Evolutionary conservation across 1,284 basidiomycete genomes (phyloP), one percentile per base, ranked within the genome.

Genomic region (Fomitopsis pinicola): DNA sequence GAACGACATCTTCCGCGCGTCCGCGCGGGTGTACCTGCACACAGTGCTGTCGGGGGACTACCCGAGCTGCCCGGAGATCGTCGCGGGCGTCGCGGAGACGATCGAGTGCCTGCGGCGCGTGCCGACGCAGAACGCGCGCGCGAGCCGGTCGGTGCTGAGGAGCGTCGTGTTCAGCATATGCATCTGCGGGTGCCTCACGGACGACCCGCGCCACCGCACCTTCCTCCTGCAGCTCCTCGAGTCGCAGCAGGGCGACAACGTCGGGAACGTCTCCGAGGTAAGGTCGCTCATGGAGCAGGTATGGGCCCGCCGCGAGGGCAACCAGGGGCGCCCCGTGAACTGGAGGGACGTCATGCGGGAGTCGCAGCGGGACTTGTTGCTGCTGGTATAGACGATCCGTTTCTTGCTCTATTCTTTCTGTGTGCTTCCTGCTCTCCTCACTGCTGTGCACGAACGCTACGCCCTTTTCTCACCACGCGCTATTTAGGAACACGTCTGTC

Each of bases 91-190:
- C 40, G 58, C 77, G 28, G 82, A 86, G 19, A 85, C 83, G 50
- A 80, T 89, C 71, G 63, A 66, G 1, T 79, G 81, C 61, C 77
- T 91, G 64, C 70, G 66, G 65, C 70, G 69, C 8, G 80, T 86
- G 30, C 77, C 78, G n/a, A 71, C 68, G 38, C 63, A 76, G 50
- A 70, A 72, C 38, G 73, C 75, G 57, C 71, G 76, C 50, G 72
- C 78, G 45, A 75, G 78, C 28, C 79, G 83, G 22, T 80, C 82
- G 17, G 87, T 92, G 26, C 82, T 91, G 58, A 80, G 91, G 36
- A 90, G 86, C 71, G 90, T 89, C 10, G 88, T 94, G 64, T 92
- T 92, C 67, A 82, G 83, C 55, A 84, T 90, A 60, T 91, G 86
- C 68, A 81, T 92, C 56, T 83, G 83, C 63, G 90, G 89, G 1